phyloP scores from a whole-genome alignment of 2,329 filamentous ascomycete genomes.

The Xylariaceae sp. region DNA sequence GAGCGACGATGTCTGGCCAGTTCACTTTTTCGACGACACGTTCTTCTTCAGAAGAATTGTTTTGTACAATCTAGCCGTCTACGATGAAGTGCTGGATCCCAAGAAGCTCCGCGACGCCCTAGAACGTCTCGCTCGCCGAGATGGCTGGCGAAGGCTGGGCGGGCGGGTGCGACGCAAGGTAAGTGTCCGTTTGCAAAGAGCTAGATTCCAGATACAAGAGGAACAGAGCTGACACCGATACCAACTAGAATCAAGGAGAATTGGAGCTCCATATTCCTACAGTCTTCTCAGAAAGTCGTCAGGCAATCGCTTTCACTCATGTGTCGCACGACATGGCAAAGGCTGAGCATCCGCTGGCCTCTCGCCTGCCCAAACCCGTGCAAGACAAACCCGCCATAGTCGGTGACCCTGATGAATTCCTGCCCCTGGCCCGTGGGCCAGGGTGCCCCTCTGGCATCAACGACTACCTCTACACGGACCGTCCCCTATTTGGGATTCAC shows the following conservation, averaged over 20 bases:
- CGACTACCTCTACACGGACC: slow-evolving; percentile 36
- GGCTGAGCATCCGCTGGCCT: slow-evolving; percentile 33
- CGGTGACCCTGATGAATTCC: slow-evolving; percentile 23
- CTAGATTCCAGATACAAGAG: neutral
- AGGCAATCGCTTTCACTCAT: slow-evolving; percentile 33
- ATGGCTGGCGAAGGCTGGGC: slow-evolving; percentile 25
- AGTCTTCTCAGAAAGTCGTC: slow-evolving; percentile 32
- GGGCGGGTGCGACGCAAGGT: slow-evolving; percentile 2
- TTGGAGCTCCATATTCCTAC: slow-evolving; percentile 41
- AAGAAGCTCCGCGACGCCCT: slow-evolving; percentile 18
- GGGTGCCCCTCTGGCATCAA: slow-evolving; percentile 25
- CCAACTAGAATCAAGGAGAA: slow-evolving; percentile 18
- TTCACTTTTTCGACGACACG: slow-evolving; percentile 26
- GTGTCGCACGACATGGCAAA: slow-evolving; percentile 28
- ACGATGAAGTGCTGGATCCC: slow-evolving; percentile 26
- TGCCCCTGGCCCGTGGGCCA: slow-evolving; percentile 16
- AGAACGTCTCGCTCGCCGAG: slow-evolving; percentile 11
- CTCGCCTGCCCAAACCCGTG: slow-evolving; percentile 25
- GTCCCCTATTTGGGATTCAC: slow-evolving; percentile 39
- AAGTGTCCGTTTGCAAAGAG: neutral
- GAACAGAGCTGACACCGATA: neutral
- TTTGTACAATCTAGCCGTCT: slow-evolving; percentile 23
- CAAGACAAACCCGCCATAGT: slow-evolving; percentile 22
- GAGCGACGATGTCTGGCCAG: slow-evolving; percentile 22
- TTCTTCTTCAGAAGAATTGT: slow-evolving; percentile 20